A percentile compares a stretch with the other conserved stretches of the same genome.
Conservation (phyloP, 2,329 filamentous ascomycete genomes). For the Monosporascus sp. region DNA sequence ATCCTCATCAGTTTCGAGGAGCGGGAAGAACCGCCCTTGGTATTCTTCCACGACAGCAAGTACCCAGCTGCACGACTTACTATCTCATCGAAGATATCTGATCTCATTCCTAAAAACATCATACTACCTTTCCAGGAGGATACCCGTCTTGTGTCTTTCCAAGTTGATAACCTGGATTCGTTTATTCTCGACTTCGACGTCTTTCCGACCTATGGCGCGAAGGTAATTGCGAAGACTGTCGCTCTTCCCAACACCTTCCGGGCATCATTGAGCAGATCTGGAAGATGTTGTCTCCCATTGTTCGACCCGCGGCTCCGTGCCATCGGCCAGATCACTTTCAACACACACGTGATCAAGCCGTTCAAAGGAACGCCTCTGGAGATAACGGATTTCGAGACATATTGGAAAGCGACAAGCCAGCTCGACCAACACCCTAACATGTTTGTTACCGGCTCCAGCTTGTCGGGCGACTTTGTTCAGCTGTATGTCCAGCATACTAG, state of each 20-base stretch:
- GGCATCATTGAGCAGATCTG: slow-evolving; percentile 66
- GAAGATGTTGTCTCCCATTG: slow-evolving; percentile 77
- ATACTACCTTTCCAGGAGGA: slow-evolving; percentile 95
- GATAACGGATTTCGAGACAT: slow-evolving; percentile 97
- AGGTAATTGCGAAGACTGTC: slow-evolving; percentile 93
- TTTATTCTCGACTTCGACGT: slow-evolving; percentile 97
- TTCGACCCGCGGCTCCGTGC: slow-evolving; percentile 88
- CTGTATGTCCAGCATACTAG: slow-evolving; percentile 88
- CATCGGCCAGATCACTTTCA: slow-evolving; percentile 91
- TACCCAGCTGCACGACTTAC: slow-evolving; percentile 92
- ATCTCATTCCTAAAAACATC: slow-evolving; percentile 93
- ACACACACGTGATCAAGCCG: slow-evolving; percentile 92
- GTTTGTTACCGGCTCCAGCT: slow-evolving; percentile 87
- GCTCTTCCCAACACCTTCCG: slow-evolving; percentile 84
- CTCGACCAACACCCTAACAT: slow-evolving; percentile 79
- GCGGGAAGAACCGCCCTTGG: slow-evolving; percentile 65
- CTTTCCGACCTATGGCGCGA: slow-evolving; percentile 94
- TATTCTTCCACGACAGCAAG: slow-evolving; percentile 97
- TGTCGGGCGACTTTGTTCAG: slow-evolving; percentile 92
- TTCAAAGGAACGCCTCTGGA: slow-evolving; percentile 89
- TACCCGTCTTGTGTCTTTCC: slow-evolving; percentile 87
- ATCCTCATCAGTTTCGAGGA: slow-evolving; percentile 88
- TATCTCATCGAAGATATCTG: slow-evolving; percentile 92
- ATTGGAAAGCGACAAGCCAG: slow-evolving; percentile 98
- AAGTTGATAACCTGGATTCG: slow-evolving; percentile 86